Base-by-base conservation (phyloP, 768 basidiomycete species). In the Leccinum arenicola region DNA sequence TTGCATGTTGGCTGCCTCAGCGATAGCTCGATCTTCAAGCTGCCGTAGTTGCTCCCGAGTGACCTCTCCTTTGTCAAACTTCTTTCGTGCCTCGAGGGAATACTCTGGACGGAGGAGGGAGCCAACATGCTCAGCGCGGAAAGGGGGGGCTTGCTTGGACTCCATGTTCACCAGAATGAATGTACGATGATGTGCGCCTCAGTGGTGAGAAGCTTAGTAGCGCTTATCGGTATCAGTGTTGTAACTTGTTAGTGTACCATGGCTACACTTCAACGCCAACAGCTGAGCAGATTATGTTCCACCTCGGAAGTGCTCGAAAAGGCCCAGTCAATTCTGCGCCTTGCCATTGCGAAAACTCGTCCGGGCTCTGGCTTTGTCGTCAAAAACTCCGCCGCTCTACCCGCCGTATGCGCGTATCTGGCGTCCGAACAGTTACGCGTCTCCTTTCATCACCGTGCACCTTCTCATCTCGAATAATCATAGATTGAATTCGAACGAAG, bases 381-480 rank as follows among this genome's bases (percentile, higher is more conserved):
- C 33, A 70, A 70, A 60, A 61, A 58, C 50, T 36, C 65, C 3
- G 60, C 56, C 43, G 66, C 64, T 12, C 61, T 74, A 12, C 69
- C 70, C 4, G 65, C 71, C 8, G 50, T 73, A 33, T 75, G 69
- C 58, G 73, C 73, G 23, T 69, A 69, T 53, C 56, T 74, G 3
- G 73, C 73, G 14, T 74, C 73, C 12, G 65, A 74, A 64, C 65
- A 63, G 73, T 74, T 43, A 55, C 62, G 72, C 54, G 50, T 52
- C 27, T 36, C 9, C 36, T 36, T 14, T 12, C 47, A 4, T 57
- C 19, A 0, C 4, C 2, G 1, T 11, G 4, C 15, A 10, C 17
- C 3, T 50, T 53, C 33, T 35, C 27, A 50, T 6, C n/a, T 1
- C 40, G 23, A 49, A 8, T 8, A 9, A 43, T 43, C 25, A 23